phyloP scores from a whole-genome alignment of 352 stramenopile genomes.

The Globisporangium iwayamae region DNA sequence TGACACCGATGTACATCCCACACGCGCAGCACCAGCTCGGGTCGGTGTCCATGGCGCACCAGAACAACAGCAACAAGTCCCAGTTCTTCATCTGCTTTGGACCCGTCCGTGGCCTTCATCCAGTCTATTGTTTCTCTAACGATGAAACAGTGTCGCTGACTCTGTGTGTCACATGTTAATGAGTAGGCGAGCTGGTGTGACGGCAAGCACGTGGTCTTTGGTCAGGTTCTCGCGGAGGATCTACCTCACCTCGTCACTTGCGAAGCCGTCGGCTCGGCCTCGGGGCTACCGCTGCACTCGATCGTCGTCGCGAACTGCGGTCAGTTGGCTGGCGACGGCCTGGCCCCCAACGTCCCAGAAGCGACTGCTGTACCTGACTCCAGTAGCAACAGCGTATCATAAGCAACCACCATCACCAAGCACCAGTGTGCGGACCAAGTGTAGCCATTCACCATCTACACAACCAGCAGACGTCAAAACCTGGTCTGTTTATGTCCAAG shows the following conservation, averaged over 20 bases:
- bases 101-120: constrained; percentile 23
- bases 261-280: constrained; percentile 44
- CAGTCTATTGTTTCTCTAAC: neutral
- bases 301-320: constrained; percentile 60
- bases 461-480: neutral
- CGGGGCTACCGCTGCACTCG: constrained; percentile 40
- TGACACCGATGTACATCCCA: neutral
- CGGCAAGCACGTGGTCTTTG: constrained; percentile 99
- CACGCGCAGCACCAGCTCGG: constrained; percentile 76
- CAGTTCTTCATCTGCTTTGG: constrained; percentile 99
- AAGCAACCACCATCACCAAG: neutral
- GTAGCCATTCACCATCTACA: neutral
- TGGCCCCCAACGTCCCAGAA: constrained; percentile 17
- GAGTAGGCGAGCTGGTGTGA: constrained; percentile 83
- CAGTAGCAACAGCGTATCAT: neutral
- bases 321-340: constrained; percentile 45
- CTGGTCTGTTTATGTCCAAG: neutral
- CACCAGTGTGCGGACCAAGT: neutral
- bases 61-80: constrained; percentile 94
- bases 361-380: constrained; percentile 15
- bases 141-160: neutral
- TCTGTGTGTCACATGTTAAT: neutral
- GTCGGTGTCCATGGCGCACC: constrained; percentile 98
- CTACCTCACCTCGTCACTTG: constrained; percentile 46
- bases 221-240: constrained; percentile 88